phyloP scores from a whole-genome alignment of 352 stramenopile genomes.

The Globisporangium alternatum region DNA sequence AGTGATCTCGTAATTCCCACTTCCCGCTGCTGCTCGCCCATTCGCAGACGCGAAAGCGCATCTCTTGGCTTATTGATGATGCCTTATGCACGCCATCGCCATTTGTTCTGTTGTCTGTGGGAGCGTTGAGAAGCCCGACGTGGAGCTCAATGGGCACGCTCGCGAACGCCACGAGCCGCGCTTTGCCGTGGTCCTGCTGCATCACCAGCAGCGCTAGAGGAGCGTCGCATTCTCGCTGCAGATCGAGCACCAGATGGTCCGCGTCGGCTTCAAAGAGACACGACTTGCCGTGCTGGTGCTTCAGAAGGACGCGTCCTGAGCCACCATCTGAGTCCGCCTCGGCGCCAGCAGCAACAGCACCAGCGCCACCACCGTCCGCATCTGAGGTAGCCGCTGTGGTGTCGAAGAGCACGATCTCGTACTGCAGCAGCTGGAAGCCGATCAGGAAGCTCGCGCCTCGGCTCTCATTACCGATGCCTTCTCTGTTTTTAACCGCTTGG shows the following conservation, averaged over 20 bases:
- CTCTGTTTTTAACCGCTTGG: neutral
- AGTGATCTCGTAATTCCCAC: slow-evolving; percentile 38
- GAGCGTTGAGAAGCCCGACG: slow-evolving; percentile 17
- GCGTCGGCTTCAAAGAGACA: slow-evolving; percentile 48
- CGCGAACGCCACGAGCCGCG: slow-evolving; percentile 33
- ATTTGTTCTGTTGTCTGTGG: neutral
- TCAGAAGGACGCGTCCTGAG: slow-evolving; percentile 8
- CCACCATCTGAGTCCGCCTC: neutral
- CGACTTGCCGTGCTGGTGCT: slow-evolving; percentile 36
- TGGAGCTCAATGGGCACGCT: slow-evolving; percentile 30
- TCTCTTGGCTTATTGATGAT: neutral
- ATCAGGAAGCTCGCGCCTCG: slow-evolving; percentile 17
- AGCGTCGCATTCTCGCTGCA: slow-evolving; percentile 24
- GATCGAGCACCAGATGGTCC: slow-evolving; percentile 21
- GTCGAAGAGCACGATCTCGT: slow-evolving; percentile 53
- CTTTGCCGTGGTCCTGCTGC: slow-evolving; percentile 27
- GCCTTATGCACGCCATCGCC: neutral
- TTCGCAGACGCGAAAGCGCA: slow-evolving; percentile 33
- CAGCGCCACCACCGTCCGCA: neutral
- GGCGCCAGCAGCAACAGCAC: neutral
- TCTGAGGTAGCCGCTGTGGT: neutral
- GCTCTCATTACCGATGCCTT: neutral
- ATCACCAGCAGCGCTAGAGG: slow-evolving; percentile 39
- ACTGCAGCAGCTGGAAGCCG: slow-evolving; percentile 49
- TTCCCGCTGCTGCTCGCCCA: slow-evolving; percentile 33